phyloP scores from a whole-genome alignment of 805 yeast genomes.

The Candida maltosa region DNA sequence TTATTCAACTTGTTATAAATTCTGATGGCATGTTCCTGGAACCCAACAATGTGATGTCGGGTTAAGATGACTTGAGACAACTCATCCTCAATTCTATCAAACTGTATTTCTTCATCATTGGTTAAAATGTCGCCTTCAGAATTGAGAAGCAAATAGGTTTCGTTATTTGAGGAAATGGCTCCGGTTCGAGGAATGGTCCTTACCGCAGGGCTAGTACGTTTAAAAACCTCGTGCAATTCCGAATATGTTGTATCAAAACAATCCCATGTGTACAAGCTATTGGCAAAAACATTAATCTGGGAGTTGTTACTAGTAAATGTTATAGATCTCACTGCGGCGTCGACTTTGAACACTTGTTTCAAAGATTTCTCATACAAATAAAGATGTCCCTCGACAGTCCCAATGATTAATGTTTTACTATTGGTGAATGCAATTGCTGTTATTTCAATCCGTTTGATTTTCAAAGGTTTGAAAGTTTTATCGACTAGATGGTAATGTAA shows the following conservation, averaged over 20 bases:
- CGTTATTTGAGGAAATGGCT: conserved; percentile 7
- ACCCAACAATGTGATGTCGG: conserved; percentile 26
- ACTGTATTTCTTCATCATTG: conserved; percentile 27
- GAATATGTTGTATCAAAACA: conserved; percentile 25
- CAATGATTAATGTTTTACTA: conserved; percentile 17
- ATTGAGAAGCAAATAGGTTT: conserved; percentile 12
- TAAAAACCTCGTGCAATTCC: conserved; percentile 29
- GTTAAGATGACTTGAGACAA: conserved; percentile 20
- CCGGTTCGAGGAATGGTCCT: no score
- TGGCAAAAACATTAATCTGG: conserved; percentile 21
- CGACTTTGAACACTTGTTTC: conserved; percentile 22
- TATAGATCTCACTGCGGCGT: conserved; percentile 14
- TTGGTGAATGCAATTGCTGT: conserved; percentile 21
- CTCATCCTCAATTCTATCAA: conserved; percentile 12
- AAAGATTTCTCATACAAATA: conserved; percentile 22
- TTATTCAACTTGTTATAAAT: conserved; percentile 26
- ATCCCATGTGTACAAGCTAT: conserved; percentile 27
- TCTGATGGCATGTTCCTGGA: conserved; percentile 17
- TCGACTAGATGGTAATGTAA: conserved; percentile 31
- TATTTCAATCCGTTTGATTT: conserved; percentile 28
- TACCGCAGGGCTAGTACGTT: conserved; percentile 13
- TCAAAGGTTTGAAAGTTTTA: conserved; percentile 27
- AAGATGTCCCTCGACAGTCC: conserved; percentile 26
- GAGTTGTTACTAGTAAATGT: conserved; percentile 17
- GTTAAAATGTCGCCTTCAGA: conserved; percentile 17